Conservation (phyloP, 139 green algal species). For the Tetraselmis chui region DNA sequence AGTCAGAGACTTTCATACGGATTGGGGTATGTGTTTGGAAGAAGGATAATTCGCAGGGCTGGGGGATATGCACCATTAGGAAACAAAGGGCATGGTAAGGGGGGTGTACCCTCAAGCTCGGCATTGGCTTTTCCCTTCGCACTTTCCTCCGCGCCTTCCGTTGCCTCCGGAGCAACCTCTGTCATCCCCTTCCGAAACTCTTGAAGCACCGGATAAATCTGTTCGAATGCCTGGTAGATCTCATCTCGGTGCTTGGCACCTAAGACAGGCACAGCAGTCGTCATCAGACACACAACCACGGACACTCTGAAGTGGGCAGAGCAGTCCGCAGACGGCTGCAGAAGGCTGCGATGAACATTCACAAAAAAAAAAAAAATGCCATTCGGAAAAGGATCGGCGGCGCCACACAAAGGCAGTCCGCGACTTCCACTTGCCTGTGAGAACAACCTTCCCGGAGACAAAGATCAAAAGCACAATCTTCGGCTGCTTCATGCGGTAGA, state of each 20-base stretch:
- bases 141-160: background rate
- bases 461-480: slow-evolving; percentile 99
- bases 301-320: background rate
- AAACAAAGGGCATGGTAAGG: too few species aligned
- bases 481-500: slow-evolving; percentile 96
- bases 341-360: too few species aligned
- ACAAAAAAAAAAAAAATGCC: too few species aligned
- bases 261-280: slow-evolving; percentile 2
- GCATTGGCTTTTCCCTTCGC: background rate
- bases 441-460: slow-evolving; percentile 92
- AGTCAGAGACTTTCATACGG: too few species aligned
- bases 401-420: too few species aligned
- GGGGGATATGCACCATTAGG: too few species aligned
- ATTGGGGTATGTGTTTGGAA: too few species aligned
- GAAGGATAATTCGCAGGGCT: too few species aligned
- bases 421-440: slow-evolving; percentile 56
- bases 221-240: slow-evolving; percentile 96
- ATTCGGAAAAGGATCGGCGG: slow-evolving; percentile 14
- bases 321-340: too few species aligned
- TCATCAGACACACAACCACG: background rate
- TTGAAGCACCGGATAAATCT: slow-evolving; percentile 93
- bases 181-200: slow-evolving; percentile 75
- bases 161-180: background rate
- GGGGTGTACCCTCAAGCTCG: too few species aligned
- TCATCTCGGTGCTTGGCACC: slow-evolving; percentile 87